These are phyloP conservation scores for Xerocomus minutiporus DNA, from an alignment of 1,284 basidiomycete genomes.

Conservation along the genomic window DNA sequence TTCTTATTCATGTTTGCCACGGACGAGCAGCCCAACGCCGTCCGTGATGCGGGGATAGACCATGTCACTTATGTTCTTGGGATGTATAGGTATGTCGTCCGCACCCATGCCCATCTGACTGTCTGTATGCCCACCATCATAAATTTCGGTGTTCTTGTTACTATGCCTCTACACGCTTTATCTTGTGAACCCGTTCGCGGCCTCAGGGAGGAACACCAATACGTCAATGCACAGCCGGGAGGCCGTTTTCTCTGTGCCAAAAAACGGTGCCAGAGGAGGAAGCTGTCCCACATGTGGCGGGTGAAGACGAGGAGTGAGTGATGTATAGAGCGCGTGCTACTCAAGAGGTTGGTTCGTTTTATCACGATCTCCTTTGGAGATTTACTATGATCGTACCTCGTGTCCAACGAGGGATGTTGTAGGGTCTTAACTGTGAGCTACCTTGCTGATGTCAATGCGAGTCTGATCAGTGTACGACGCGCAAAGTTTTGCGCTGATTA, in stretches of 20 bases:
- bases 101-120: background rate
- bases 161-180: slow-evolving; percentile 62
- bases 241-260: slow-evolving; percentile 21
- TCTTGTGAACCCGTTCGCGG: slow-evolving; percentile 55
- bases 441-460: too few species aligned
- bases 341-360: background rate
- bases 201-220: slow-evolving; percentile 56
- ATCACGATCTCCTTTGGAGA: background rate
- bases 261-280: slow-evolving; percentile 29
- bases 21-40: slow-evolving; percentile 77
- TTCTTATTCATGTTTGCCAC: slow-evolving; percentile 88
- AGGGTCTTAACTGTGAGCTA: too few species aligned
- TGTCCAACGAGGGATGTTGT: too few species aligned
- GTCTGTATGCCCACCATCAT: background rate
- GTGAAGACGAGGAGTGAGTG: slow-evolving; percentile 35
- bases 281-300: slow-evolving; percentile 31
- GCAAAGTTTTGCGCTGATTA: too few species aligned
- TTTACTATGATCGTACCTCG: too few species aligned
- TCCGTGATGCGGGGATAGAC: slow-evolving; percentile 71
- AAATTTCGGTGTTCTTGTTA: slow-evolving; percentile 67
- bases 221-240: slow-evolving; percentile 3
- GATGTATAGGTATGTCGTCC: slow-evolving; percentile 58
- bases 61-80: slow-evolving; percentile 85
- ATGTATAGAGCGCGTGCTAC: background rate
- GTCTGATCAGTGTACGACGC: too few species aligned